Evolutionary conservation across 2,329 filamentous ascomycete species (phyloP), one percentile per base, ranked within the genome.

Genomic region (Ophiostoma ips): DNA sequence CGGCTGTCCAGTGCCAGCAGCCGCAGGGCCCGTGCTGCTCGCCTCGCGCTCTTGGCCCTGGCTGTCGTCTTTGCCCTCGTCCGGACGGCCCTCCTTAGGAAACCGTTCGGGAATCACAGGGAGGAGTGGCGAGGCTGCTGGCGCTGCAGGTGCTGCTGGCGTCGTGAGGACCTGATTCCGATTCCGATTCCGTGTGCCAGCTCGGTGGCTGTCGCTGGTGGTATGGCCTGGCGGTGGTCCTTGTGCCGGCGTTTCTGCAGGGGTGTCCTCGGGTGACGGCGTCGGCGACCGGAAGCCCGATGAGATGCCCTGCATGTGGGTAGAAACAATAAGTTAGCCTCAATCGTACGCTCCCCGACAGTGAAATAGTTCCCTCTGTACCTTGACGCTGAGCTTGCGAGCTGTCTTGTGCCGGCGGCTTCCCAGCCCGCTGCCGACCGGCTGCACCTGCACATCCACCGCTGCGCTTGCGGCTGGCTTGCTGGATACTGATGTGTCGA

Each of bases 381-480:
- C 61, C 61, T 66, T 62, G 50, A 64, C 63, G 49, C 66, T 66
- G 48, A 67, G 51, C 53, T 61, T 66, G 52, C 60, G 66, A 44
- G 57, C 58, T 33, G 53, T 55, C 51, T 59, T 64, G 6, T 52
- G 36, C 28, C 52, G 56, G 50, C 49, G 45, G 37, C 15, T 51
- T 34, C 48, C 47, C 15, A 46, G 21, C 8, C 36, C 45, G 24
- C 48, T 33, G 31, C 15, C n/a, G 30, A 52, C 3, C 13, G 49
- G 51, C 33, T 45, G 54, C 7, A 40, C 46, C 30, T 40, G 35
- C 24, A 28, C 24, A 28, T 28, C 28, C 38, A 58, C 43, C 35
- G 51, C 49, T 41, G 53, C 48, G 18, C 16, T 24, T n/a, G 16
- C 34, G 19, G 21, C 38, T 35, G 38, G 34, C 15, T 37, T 37